phyloP scores from a whole-genome alignment of 495 filamentous ascomycete genomes.

The Neurospora africana region DNA sequence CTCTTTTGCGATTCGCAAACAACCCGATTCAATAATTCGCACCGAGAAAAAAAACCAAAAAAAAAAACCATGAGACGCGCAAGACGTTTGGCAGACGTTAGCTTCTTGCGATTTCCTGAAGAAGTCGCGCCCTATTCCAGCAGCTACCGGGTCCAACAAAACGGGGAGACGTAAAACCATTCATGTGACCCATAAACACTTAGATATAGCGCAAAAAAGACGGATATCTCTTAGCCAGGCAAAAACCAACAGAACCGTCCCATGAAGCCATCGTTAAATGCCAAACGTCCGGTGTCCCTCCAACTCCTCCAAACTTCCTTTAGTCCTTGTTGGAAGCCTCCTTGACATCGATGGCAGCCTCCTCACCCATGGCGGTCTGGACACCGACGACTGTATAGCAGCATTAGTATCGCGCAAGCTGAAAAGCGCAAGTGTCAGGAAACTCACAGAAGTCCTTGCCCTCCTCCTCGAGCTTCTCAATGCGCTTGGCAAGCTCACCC shows the following conservation, averaged over 20 bases:
- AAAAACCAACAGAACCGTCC: conserved; percentile 6
- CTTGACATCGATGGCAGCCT: conserved; percentile 87
- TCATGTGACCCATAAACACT: conserved; percentile 3
- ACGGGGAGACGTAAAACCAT: not conserved
- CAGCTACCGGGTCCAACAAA: conserved; percentile 1
- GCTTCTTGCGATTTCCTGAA: conserved; percentile 16
- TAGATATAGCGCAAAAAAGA: conserved; percentile 19
- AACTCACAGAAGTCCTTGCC: conserved; percentile 73
- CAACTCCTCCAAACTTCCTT: conserved; percentile 4
- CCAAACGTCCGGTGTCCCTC: conserved; percentile 7
- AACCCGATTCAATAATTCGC: not conserved
- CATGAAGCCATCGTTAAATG: conserved; percentile 8
- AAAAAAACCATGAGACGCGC: not conserved
- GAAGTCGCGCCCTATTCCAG: conserved; percentile 8
- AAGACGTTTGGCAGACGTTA: conserved; percentile 15
- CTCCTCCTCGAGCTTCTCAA: conserved; percentile 53
- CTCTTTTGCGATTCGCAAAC: not conserved
- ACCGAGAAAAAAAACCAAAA: not conserved
- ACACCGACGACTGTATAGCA: conserved; percentile 63
- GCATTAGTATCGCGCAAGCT: conserved; percentile 14
- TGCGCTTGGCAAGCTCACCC: conserved; percentile 73
- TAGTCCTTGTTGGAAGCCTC: conserved; percentile 49
- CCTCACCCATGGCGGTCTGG: conserved; percentile 91
- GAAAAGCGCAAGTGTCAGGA: not conserved
- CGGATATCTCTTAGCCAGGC: conserved; percentile 12